A percentile compares a stretch with the other conserved stretches of the same genome.
Evolutionary conservation across 768 basidiomycete species (phyloP).

Genomic region (Lentinula sp.): DNA sequence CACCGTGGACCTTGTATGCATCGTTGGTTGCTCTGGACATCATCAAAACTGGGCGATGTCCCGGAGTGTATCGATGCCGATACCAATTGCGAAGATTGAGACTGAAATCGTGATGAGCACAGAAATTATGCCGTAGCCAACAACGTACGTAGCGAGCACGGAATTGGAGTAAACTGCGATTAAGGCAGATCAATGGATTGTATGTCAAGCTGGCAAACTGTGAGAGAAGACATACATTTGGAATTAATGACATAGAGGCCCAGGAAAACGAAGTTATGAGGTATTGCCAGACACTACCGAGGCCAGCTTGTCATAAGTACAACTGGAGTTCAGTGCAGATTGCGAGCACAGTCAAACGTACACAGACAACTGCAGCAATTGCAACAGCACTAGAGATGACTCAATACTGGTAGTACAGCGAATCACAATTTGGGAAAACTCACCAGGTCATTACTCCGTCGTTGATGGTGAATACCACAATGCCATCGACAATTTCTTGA

Average conservation of each 20-base stretch:
- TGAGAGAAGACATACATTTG: neutral
- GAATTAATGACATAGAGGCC: slow-evolving; percentile 5
- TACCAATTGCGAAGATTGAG: slow-evolving; percentile 13
- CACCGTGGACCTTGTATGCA: neutral
- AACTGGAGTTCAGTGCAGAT: neutral
- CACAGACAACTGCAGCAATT: slow-evolving; percentile 6
- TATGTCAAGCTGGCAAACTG: neutral
- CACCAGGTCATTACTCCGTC: slow-evolving; percentile 8
- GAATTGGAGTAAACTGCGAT: slow-evolving; percentile 9
- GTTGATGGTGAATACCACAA: slow-evolving; percentile 11
- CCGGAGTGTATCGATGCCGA: slow-evolving; percentile 8
- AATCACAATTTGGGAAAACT: neutral
- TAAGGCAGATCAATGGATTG: no score
- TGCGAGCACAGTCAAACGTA: neutral
- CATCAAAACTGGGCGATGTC: neutral
- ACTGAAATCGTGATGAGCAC: neutral
- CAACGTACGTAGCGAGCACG: slow-evolving; percentile 10
- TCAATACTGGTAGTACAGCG: no score
- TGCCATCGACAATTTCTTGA: slow-evolving; percentile 8
- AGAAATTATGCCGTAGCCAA: neutral
- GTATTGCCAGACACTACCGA: slow-evolving; percentile 6
- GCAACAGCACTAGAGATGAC: slow-evolving; percentile 4
- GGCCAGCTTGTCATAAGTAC: neutral
- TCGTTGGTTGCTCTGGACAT: neutral
- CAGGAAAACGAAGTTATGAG: slow-evolving; percentile 8